These are phyloP conservation scores for Alternaria panax DNA, from an alignment of 2,329 filamentous ascomycete species.

Conservation along the genomic window DNA sequence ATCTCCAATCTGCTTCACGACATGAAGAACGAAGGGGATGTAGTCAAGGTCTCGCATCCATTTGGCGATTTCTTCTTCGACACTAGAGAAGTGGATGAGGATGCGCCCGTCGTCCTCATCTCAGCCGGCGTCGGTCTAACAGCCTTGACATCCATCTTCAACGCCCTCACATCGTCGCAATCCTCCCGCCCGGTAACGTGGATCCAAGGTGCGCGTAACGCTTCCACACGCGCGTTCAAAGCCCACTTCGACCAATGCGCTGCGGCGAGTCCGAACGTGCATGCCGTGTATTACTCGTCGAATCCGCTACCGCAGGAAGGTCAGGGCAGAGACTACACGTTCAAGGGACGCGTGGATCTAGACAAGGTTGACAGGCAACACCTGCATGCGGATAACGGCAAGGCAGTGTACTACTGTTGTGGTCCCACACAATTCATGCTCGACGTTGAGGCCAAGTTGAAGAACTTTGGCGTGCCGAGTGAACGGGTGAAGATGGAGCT, in stretches of 20 bases:
- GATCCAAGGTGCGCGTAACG: conserved; percentile 66
- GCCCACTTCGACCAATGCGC: conserved; percentile 57
- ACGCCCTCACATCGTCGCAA: conserved; percentile 54
- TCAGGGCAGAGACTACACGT: conserved; percentile 65
- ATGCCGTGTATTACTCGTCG: conserved; percentile 66
- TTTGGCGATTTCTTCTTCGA: conserved; percentile 68
- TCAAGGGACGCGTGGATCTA: conserved; percentile 67
- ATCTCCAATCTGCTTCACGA: conserved; percentile 76
- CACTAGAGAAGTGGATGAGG: conserved; percentile 50
- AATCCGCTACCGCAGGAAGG: conserved; percentile 54
- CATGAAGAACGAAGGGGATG: conserved; percentile 66
- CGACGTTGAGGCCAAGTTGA: conserved; percentile 62
- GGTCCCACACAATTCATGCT: conserved; percentile 76
- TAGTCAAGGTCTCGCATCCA: conserved; percentile 71
- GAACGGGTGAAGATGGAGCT: conserved; percentile 71
- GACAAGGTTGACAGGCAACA: conserved; percentile 61
- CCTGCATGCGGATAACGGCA: conserved; percentile 63
- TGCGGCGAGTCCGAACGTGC: conserved; percentile 57
- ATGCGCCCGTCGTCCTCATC: conserved; percentile 68
- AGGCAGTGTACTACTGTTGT: conserved; percentile 74
- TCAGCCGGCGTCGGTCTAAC: conserved; percentile 74
- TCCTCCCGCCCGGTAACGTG: conserved; percentile 63
- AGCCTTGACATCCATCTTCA: conserved; percentile 70
- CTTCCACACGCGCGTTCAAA: conserved; percentile 63
- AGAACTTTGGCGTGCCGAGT: conserved; percentile 63